phyloP scores from a whole-genome alignment of 495 filamentous ascomycete genomes.

The Xeromyces bisporus region DNA sequence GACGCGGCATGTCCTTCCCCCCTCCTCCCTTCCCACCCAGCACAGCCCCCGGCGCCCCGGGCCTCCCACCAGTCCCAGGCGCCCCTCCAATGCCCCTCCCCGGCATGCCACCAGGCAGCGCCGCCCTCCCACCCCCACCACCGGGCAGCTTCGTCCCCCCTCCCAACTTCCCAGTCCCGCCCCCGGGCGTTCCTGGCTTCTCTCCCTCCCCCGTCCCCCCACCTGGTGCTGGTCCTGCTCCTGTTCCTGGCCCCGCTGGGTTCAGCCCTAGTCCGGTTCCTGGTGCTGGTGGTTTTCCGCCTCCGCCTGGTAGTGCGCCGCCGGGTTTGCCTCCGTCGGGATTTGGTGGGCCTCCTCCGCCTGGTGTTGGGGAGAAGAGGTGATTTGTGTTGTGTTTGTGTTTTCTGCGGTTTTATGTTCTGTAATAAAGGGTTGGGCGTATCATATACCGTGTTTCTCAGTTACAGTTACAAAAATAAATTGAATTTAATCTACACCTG shows the following conservation, averaged over 20 bases:
- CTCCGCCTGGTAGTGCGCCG: slow-evolving; percentile 6
- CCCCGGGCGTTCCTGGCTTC: slow-evolving; percentile 17
- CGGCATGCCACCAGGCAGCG: slow-evolving; percentile 27
- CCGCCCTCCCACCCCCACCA: slow-evolving; percentile 45
- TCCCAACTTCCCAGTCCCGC: slow-evolving; percentile 32
- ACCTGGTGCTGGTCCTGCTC: slow-evolving; percentile 6
- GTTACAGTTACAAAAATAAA: too few species aligned
- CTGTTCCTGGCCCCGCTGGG: slow-evolving; percentile 6
- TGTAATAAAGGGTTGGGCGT: not conserved
- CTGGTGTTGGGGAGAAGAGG: slow-evolving; percentile 11
- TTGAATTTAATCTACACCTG: too few species aligned
- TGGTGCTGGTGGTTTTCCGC: slow-evolving; percentile 11
- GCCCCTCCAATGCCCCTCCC: slow-evolving; percentile 19
- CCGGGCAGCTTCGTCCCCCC: slow-evolving; percentile 34
- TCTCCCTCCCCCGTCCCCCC: slow-evolving; percentile 11
- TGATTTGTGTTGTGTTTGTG: slow-evolving; percentile 7
- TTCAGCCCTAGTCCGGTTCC: slow-evolving; percentile 12
- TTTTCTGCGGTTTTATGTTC: not conserved
- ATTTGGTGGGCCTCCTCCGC: slow-evolving; percentile 6
- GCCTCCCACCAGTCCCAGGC: slow-evolving; percentile 17
- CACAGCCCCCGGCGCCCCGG: slow-evolving; percentile 6
- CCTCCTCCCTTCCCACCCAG: slow-evolving; percentile 29
- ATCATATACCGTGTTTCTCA: slow-evolving; percentile 1
- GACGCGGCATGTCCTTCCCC: slow-evolving; percentile 50
- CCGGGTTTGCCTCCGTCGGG: not conserved